Conservation (phyloP, 2,329 filamentous ascomycete genomes). For the Microascus cirrosus region DNA sequence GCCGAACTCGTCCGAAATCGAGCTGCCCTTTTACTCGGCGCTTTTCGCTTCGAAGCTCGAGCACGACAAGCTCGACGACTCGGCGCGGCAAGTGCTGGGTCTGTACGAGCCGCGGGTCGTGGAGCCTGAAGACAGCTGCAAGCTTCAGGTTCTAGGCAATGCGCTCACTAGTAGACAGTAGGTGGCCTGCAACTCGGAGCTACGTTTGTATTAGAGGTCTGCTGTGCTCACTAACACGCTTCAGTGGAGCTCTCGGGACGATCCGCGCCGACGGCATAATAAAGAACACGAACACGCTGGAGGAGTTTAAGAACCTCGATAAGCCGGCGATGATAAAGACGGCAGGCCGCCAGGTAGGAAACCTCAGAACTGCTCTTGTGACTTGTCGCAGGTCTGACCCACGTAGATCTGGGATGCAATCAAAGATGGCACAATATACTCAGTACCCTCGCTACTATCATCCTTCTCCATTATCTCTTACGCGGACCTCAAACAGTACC, state of each 20-base stretch:
- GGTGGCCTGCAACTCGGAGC: constrained; percentile 20
- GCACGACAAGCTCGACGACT: constrained; percentile 93
- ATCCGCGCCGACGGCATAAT: constrained; percentile 88
- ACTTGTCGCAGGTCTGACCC: constrained; percentile 8
- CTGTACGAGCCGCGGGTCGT: constrained; percentile 78
- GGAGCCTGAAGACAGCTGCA: constrained; percentile 64
- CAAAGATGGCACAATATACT: constrained; percentile 91
- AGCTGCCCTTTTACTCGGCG: constrained; percentile 87
- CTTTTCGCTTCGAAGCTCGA: constrained; percentile 93
- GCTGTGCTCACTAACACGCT: neutral
- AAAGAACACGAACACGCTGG: constrained; percentile 90
- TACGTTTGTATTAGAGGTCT: neutral
- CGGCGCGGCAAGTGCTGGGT: constrained; percentile 73
- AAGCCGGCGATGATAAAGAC: constrained; percentile 67
- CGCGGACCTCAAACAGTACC: constrained; percentile 94
- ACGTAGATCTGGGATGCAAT: constrained; percentile 94
- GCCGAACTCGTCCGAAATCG: constrained; percentile 86
- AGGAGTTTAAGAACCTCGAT: constrained; percentile 80
- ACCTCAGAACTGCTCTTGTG: neutral
- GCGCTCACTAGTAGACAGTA: constrained; percentile 77
- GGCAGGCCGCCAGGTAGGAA: constrained; percentile 62
- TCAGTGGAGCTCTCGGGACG: constrained; percentile 55
- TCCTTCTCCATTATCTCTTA: constrained; percentile 86
- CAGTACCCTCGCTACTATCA: constrained; percentile 79
- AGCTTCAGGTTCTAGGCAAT: constrained; percentile 82